Conservation (phyloP, 495 filamentous ascomycete species). For the Penicillium riverlandense region DNA sequence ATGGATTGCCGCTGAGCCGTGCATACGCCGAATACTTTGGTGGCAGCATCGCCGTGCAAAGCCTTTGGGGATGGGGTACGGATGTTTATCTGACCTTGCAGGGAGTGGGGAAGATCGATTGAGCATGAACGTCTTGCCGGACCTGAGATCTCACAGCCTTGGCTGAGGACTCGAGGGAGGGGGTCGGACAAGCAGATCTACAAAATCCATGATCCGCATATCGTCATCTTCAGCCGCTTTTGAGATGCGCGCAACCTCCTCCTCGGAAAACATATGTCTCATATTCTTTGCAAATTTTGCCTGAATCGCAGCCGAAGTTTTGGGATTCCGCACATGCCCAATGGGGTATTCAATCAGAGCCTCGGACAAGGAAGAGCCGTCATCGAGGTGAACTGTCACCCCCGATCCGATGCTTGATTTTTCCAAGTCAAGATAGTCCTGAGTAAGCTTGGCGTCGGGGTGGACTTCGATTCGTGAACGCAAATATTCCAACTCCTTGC, state of each 20-base stretch:
- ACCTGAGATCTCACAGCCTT: neutral
- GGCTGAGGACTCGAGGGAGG: neutral
- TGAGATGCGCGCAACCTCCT: slow-evolving; percentile 58
- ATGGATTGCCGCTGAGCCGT: slow-evolving; percentile 83
- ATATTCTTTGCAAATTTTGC: slow-evolving; percentile 76
- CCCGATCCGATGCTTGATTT: slow-evolving; percentile 18
- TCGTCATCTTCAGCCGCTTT: slow-evolving; percentile 47
- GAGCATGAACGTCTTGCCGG: neutral
- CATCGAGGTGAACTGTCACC: slow-evolving; percentile 14
- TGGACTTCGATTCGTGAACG: slow-evolving; percentile 21
- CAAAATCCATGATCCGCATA: slow-evolving; percentile 67
- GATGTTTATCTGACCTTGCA: slow-evolving; percentile 77
- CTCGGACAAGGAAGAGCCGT: slow-evolving; percentile 52
- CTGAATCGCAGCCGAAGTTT: slow-evolving; percentile 69
- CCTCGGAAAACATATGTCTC: slow-evolving; percentile 53
- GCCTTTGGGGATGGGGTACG: slow-evolving; percentile 89
- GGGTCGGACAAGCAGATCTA: slow-evolving; percentile 51
- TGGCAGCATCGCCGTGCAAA: slow-evolving; percentile 90
- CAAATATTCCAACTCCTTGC: slow-evolving; percentile 15
- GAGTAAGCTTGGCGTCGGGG: slow-evolving; percentile 23
- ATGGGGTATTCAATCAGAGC: slow-evolving; percentile 79
- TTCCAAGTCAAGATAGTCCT: slow-evolving; percentile 26
- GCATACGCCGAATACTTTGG: slow-evolving; percentile 99
- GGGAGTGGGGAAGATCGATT: slow-evolving; percentile 66
- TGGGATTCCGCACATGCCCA: slow-evolving; percentile 66